Conservation (phyloP, 441 rosid species). For the Omphalea diandra region DNA sequence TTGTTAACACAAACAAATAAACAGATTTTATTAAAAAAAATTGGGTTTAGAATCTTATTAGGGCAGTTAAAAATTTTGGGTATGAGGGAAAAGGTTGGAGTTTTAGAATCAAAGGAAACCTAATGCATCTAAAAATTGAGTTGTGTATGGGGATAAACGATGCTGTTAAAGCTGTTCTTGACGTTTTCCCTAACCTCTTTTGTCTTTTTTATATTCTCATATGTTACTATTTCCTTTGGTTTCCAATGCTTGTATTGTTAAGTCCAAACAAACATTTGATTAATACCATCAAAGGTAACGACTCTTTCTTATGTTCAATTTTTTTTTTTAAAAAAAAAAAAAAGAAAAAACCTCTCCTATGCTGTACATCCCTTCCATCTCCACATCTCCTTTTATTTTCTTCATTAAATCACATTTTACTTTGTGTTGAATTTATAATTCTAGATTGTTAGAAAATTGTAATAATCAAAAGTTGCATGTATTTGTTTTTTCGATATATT, state of each 20-base stretch:
- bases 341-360: no score
- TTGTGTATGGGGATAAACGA: conserved; percentile 38
- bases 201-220: no score
- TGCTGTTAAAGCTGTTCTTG: conserved; percentile 23
- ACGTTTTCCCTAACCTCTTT: no score
- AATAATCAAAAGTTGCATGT: no score
- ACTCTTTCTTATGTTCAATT: neutral
- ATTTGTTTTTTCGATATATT: no score
- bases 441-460: no score
- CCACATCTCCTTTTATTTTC: no score
- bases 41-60: no score
- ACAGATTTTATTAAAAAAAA: neutral
- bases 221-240: neutral
- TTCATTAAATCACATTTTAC: no score
- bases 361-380: no score
- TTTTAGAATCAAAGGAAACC: conserved; percentile 29
- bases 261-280: neutral
- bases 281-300: neutral
- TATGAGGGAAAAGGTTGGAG: conserved; percentile 19
- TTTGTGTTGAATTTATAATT: no score
- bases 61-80: conserved; percentile 23
- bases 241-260: neutral
- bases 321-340: no score
- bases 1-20: conserved; percentile 11
- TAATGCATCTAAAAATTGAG: conserved; percentile 19